Base-by-base conservation (phyloP, 2,329 filamentous ascomycete genomes). In the Pseudocercospora crystallina region DNA sequence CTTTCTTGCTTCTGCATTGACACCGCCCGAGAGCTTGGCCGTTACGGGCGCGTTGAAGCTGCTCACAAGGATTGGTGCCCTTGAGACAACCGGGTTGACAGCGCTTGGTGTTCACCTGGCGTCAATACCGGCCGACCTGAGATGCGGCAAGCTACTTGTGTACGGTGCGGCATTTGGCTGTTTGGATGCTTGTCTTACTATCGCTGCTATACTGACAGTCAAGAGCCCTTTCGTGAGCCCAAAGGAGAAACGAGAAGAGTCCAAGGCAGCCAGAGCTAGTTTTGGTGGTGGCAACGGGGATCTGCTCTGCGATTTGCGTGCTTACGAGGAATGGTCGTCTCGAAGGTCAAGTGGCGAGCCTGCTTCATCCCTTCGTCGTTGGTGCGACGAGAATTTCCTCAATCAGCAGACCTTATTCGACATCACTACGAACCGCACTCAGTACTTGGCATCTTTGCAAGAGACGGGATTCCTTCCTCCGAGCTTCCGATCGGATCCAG, bases 111-210 rank as follows among this genome's bases (percentile, higher is more conserved):
- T 87, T 46, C 94, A 97, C 72, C 78, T 99, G n/a, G 87, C 91
- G 13, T 89, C 95, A 83, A 90, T 99, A 43, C 94, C 94, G 1
- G 89, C 92, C 0, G 94, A 99, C 65, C 78, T 99, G 41, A 84
- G 92, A 26, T 95, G 90, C 68, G 90, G 89, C 39, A 99, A 99
- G 71, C 79, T 99, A 31, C 90, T 99, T 80, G 89, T 99, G 3
- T 96, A 95, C 65, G 94, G 94, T 5, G 87, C 90, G 12, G 90
- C 95, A 51, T 97, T 99, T 65, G 89, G 89, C 31, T 97, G 92
- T 65, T 79, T 97, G 5, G 90, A 96, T 63, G 84, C 92, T 45
- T 90, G 87, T 59, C 80, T 97, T 48, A 90, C 87, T 2, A 91
- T 97, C 56, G 89, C 94, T 2, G 87, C 91, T 8, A 94, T 97